Percentiles rank a stretch among this genome's conserved stretches.
Conservation (phyloP, 306 rosid genomes). For the Gastrolobium villosum region DNA sequence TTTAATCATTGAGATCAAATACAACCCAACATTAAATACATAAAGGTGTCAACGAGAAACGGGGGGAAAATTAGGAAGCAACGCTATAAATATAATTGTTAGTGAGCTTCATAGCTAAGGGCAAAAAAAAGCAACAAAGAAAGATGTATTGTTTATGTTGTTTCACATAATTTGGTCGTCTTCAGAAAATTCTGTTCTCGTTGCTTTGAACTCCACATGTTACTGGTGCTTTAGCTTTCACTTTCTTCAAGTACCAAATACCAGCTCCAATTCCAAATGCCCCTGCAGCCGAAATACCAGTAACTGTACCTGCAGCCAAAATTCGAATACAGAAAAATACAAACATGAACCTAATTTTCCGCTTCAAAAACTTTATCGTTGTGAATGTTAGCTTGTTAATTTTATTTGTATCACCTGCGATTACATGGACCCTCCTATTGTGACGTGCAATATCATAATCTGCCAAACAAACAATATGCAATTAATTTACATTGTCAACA, state of each 20-base stretch:
- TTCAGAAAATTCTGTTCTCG: constrained; percentile 89
- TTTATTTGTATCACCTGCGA: constrained; percentile 67
- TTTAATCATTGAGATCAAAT: constrained; percentile 3
- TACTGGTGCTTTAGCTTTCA: constrained; percentile 81
- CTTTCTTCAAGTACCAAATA: constrained; percentile 79
- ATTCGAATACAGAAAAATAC: constrained; percentile 18
- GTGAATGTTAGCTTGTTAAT: not conserved
- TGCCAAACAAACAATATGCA: constrained; percentile 47
- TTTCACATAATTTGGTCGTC: constrained; percentile 11
- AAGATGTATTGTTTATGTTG: constrained; percentile 21
- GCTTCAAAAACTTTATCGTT: not conserved
- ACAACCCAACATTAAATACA: not conserved
- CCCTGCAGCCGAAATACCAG: constrained; percentile 79
- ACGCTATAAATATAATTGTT: not conserved
- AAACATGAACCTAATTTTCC: constrained; percentile 12
- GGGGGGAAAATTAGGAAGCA: constrained; percentile 3
- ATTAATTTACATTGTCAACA: not conserved
- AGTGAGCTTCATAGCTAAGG: constrained; percentile 11
- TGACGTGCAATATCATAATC: constrained; percentile 57
- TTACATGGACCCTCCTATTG: constrained; percentile 55
- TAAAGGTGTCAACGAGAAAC: constrained; percentile 27
- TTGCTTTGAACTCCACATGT: constrained; percentile 94
- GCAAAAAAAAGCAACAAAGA: not conserved
- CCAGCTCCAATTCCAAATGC: constrained; percentile 88
- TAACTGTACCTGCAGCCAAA: constrained; percentile 72